Base-by-base conservation (phyloP, 106 monocot species). In the Chionographis japonica region DNA sequence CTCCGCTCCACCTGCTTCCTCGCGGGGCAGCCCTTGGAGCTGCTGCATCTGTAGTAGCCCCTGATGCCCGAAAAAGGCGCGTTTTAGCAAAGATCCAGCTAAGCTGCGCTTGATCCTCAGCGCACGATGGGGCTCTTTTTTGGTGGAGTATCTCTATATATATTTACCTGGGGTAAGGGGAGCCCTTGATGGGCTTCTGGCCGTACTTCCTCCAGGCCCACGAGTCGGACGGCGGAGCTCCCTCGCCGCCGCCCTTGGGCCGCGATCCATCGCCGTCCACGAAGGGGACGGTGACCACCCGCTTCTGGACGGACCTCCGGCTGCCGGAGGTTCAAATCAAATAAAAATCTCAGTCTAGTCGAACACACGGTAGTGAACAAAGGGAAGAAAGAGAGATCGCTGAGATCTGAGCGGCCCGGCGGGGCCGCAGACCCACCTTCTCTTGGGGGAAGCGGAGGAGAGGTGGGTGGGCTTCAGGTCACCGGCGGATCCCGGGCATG, bases 1-100 rank as follows among this genome's bases (percentile, higher is more conserved):
- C 83, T 83, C 62, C 83, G 39, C 61, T 83, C 83, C 6, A 83
- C 83, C 60, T 83, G 83, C 62, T 83, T 83, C 67, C 83, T 69
- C 19, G 83, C 83, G 57, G 79, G 79, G 18, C 83, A 83, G 35
- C 79, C 83, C 57, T 79, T 83, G 7, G 83, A 83, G 71, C 83
- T 83, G 67, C 83, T 83, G 60, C 83, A 83, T 19, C 83, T 54
- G 62, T 83, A 83, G 55, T 83, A 83, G 3, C 83, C 83, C 75
- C 83, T 82, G 69, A 39, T 12, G 8, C 4, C 12, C 43, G n/a
- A 13, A 37, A 8, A n/a, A n/a, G n/a, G n/a, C n/a, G n/a, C n/a
- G n/a, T n/a, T n/a, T n/a, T n/a, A n/a, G n/a, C n/a, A n/a, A n/a
- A n/a, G n/a, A n/a, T n/a, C n/a, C n/a, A n/a, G n/a, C n/a, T n/a